Percentiles rank a stretch among this genome's conserved stretches.
Evolutionary conservation across 2,329 filamentous ascomycete genomes (phyloP).

Genomic region (Microcyclospora tardicrescens): DNA sequence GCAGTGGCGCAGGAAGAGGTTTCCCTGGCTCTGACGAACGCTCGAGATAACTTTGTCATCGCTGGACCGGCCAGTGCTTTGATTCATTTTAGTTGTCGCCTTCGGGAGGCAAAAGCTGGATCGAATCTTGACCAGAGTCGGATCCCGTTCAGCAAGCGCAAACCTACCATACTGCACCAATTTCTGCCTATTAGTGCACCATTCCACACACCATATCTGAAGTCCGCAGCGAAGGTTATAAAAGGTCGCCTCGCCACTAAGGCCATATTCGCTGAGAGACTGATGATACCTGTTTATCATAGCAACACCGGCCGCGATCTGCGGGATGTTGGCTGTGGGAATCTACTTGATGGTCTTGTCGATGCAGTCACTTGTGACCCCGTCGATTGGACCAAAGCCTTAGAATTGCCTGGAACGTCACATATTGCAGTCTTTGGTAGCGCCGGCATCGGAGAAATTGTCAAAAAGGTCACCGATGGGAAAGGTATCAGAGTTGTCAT

Average conservation of each 20-base stretch:
- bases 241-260: conserved; percentile 78
- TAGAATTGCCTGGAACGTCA: conserved; percentile 76
- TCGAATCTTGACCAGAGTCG: conserved; percentile 95
- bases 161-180: conserved; percentile 90
- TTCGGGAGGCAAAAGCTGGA: conserved; percentile 92
- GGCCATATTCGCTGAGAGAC: conserved; percentile 55
- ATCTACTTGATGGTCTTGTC: conserved; percentile 74
- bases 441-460: conserved; percentile 85
- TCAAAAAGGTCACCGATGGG: conserved; percentile 82
- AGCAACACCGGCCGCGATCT: conserved; percentile 83
- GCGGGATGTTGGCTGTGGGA: conserved; percentile 53
- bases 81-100: conserved; percentile 85
- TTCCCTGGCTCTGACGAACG: conserved; percentile 89
- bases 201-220: conserved; percentile 96
- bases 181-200: conserved; percentile 96
- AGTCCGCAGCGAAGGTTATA: conserved; percentile 68
- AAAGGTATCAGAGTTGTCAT: too few species aligned
- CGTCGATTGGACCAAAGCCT: conserved; percentile 94
- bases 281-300: conserved; percentile 79
- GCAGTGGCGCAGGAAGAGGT: conserved; percentile 87
- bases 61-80: conserved; percentile 91
- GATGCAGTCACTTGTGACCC: conserved; percentile 89
- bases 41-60: conserved; percentile 90
- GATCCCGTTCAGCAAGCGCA: conserved; percentile 88
- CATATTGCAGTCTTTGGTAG: conserved; percentile 96